Evolutionary conservation across 2,329 filamentous ascomycete genomes (phyloP).

Genomic region (Spiromastix sp.): DNA sequence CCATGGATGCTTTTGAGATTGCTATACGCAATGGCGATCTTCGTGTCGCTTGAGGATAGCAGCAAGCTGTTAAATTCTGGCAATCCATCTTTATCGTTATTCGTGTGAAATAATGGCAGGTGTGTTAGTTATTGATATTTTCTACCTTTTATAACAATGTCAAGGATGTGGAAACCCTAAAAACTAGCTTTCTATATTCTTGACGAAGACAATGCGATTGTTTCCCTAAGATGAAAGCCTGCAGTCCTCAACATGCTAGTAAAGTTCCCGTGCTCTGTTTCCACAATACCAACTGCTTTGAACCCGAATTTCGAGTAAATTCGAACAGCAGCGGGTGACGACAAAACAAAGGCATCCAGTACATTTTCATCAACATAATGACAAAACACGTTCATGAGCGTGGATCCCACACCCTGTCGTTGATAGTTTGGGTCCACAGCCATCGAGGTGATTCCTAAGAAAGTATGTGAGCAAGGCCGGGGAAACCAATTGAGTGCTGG

Average conservation of each 20-base stretch:
- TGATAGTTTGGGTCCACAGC: constrained; percentile 6
- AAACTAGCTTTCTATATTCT: not conserved
- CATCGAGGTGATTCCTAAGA: constrained; percentile 5
- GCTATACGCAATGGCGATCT: not conserved
- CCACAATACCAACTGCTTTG: constrained; percentile 2
- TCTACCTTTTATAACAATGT: not conserved
- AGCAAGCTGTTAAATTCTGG: not conserved
- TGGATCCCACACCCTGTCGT: constrained; percentile 6
- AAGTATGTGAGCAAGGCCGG: not conserved
- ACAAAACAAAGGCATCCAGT: constrained; percentile 6
- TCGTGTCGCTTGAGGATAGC: too few species aligned
- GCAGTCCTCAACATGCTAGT: constrained; percentile 6
- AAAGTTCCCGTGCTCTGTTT: constrained; percentile 2
- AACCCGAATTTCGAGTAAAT: constrained; percentile 7
- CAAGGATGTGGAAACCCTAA: not conserved
- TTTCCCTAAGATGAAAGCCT: not conserved
- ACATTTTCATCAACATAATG: constrained; percentile 5
- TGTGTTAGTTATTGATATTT: not conserved
- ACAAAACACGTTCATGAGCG: constrained; percentile 1
- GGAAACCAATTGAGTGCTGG: not conserved
- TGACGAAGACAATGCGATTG: not conserved
- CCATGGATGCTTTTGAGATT: not conserved
- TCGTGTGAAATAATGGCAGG: not conserved
- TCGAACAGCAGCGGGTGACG: constrained; percentile 4
- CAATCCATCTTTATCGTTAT: not conserved